phyloP scores from a whole-genome alignment of 495 filamentous ascomycete genomes.

The Hypomontagnella submonticulosa region DNA sequence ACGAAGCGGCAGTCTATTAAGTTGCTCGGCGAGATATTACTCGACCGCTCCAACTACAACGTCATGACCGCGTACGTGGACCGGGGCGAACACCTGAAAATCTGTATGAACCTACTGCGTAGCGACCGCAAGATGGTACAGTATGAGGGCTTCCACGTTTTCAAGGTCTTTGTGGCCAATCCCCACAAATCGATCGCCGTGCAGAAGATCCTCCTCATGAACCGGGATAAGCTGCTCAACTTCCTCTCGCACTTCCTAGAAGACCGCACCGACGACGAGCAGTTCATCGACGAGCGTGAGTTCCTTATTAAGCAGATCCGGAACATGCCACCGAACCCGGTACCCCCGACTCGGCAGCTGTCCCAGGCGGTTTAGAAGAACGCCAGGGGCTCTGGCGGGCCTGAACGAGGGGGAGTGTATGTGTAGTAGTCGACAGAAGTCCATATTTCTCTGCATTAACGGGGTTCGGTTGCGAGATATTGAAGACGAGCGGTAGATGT shows the following conservation, averaged over 20 bases:
- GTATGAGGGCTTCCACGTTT: conserved; percentile 99
- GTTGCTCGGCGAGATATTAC: conserved; percentile 90
- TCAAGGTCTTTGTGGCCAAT: conserved; percentile 99
- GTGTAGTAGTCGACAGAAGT: neutral
- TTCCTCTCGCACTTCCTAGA: conserved; percentile 93
- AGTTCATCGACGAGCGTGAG: conserved; percentile 97
- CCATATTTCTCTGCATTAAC: neutral
- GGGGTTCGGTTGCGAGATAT: conserved; percentile 6
- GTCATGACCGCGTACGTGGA: conserved; percentile 99
- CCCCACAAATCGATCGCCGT: conserved; percentile 93
- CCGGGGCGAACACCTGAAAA: conserved; percentile 92
- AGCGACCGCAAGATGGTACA: conserved; percentile 99
- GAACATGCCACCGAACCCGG: conserved; percentile 74
- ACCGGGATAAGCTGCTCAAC: conserved; percentile 85
- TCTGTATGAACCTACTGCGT: conserved; percentile 94
- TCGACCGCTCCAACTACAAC: conserved; percentile 95
- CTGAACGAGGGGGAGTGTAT: neutral
- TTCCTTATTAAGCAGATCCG: conserved; percentile 96
- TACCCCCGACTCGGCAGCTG: conserved; percentile 58
- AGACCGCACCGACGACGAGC: conserved; percentile 96
- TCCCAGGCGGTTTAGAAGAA: conserved; percentile 31
- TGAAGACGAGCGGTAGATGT: conserved; percentile 30
- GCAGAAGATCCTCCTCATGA: conserved; percentile 94
- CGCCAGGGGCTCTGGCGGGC: neutral
- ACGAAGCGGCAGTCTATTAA: conserved; percentile 99